These are phyloP conservation scores for Arachnomyces sp. DNA, from an alignment of 2,329 filamentous ascomycete species.

Conservation along the genomic window DNA sequence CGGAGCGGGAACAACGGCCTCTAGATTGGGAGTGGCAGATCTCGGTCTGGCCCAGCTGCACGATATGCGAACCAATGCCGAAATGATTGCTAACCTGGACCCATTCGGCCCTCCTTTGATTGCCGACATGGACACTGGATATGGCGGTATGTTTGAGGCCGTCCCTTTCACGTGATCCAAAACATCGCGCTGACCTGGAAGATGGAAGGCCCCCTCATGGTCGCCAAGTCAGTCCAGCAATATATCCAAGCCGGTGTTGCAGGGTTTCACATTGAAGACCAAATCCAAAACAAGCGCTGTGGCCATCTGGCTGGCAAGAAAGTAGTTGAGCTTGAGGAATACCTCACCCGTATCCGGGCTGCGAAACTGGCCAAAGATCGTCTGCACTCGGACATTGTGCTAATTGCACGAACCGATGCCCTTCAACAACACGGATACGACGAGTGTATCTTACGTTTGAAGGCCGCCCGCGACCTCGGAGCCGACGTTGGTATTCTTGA, in stretches of 20 bases:
- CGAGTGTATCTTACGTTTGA: slow-evolving; percentile 46
- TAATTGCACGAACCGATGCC: slow-evolving; percentile 59
- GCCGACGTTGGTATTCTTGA: slow-evolving; percentile 57
- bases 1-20: slow-evolving; percentile 44
- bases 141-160: slow-evolving; percentile 33
- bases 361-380: slow-evolving; percentile 44
- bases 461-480: slow-evolving; percentile 32
- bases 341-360: slow-evolving; percentile 50
- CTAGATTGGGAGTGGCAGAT: slow-evolving; percentile 43
- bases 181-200: neutral
- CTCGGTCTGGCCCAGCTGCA: slow-evolving; percentile 45
- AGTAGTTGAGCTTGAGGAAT: slow-evolving; percentile 47
- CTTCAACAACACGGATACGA: slow-evolving; percentile 52
- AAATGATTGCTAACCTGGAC: slow-evolving; percentile 45
- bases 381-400: slow-evolving; percentile 50
- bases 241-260: slow-evolving; percentile 52
- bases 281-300: slow-evolving; percentile 58
- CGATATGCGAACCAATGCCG: slow-evolving; percentile 47
- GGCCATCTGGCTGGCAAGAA: slow-evolving; percentile 58
- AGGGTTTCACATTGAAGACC: slow-evolving; percentile 56
- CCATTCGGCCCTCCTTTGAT: slow-evolving; percentile 39
- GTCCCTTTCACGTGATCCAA: neutral
- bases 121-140: slow-evolving; percentile 50
- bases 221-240: slow-evolving; percentile 46
- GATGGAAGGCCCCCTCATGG: slow-evolving; percentile 38